phyloP scores from a whole-genome alignment of 164 flowering plant genomes.

The Tetrastigma voinierianum region DNA sequence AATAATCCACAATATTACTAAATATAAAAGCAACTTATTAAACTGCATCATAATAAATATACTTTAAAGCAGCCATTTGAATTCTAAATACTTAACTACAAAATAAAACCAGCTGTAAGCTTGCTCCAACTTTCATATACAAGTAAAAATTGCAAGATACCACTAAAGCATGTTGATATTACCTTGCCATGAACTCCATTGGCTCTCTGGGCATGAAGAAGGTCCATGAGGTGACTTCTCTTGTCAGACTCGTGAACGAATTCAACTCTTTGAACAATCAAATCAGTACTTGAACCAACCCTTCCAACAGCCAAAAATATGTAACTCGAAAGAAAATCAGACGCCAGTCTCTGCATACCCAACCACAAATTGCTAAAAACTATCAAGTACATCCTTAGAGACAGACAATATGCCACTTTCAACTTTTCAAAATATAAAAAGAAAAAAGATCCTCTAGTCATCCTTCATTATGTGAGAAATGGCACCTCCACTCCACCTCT shows the following conservation, averaged over 20 bases:
- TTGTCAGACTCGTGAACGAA: slow-evolving; percentile 66
- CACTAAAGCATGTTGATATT: slow-evolving; percentile 3
- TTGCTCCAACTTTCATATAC: neutral
- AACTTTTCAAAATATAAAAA: no score
- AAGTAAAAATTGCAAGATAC: neutral
- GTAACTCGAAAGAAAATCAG: slow-evolving; percentile 68
- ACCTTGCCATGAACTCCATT: slow-evolving; percentile 69
- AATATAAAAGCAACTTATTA: neutral
- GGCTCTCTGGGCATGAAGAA: slow-evolving; percentile 67
- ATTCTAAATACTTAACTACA: neutral
- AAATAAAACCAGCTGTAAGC: neutral
- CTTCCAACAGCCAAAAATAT: slow-evolving; percentile 76
- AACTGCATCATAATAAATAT: neutral
- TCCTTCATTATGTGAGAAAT: no score
- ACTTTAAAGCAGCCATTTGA: neutral
- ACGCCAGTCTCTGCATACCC: slow-evolving; percentile 60
- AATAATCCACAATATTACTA: neutral
- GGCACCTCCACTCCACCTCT: no score
- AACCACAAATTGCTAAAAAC: slow-evolving; percentile 1
- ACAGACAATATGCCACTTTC: no score
- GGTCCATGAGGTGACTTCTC: slow-evolving; percentile 76
- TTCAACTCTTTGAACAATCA: slow-evolving; percentile 75
- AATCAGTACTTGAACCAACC: slow-evolving; percentile 81
- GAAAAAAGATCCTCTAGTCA: no score
- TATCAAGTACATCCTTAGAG: neutral